Evolutionary conservation across 148 eudicot species (phyloP), one percentile per base, ranked within the genome.

Genomic region (Mesembryanthemum crystallinum): DNA sequence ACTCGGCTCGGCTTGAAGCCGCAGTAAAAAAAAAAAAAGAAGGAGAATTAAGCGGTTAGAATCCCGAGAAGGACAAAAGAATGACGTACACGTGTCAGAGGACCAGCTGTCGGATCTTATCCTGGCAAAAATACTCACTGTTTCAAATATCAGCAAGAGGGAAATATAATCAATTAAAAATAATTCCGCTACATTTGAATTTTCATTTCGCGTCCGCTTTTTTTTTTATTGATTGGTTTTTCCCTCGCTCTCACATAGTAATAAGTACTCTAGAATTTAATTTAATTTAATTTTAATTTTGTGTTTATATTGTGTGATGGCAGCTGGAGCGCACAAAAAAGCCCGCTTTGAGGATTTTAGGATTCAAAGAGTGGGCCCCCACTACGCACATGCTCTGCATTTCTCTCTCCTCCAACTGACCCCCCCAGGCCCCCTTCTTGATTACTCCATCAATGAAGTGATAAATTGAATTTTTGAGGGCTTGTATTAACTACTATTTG

Each of bases 41-140:
- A 67, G 29, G 8, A 25, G 7, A 43, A 4, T 7, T 32, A 21
- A 52, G 47, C 62, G 62, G 77, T 13, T 64, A 5, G 72, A 64
- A 72, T 71, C 80, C 81, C 63, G 37, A 82, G 79, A 39, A 70
- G 71, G 69, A 78, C 77, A 80, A 77, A 58, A 30, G 65, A 73
- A 51, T 73, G 80, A 80, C 77, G 84, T 72, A 86, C 85, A 84
- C 87, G 84, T 86, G 87, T 84, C 86, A 73, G 79, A 42, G 45
- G 64, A 77, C 43, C 77, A 84, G 82, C 82, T 84, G 86, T 84
- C 89, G 82, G 89, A 84, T 70, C 87, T 87, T 87, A 87, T 87
- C 87, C 82, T 75, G 20, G 69, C 85, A 85, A 78, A 74, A 28
- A 17, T 29, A 45, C 72, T 70, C 59, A 32, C 51, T 80, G 83